These are phyloP conservation scores for Bauhinia variegata DNA, from an alignment of 306 rosid genomes.

Conservation along the genomic window DNA sequence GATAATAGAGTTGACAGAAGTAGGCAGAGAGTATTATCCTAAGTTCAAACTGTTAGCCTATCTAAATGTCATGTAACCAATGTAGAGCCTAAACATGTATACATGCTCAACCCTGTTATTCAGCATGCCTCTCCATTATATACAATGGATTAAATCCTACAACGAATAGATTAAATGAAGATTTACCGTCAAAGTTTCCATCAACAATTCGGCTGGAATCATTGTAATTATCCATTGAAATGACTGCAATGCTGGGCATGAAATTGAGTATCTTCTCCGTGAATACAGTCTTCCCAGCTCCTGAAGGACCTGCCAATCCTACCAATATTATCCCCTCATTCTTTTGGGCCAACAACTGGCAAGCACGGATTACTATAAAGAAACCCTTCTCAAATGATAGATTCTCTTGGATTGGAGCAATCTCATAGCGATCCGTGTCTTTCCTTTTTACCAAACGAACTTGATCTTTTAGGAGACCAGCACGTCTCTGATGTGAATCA, in stretches of 20 bases:
- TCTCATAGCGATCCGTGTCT: constrained; percentile 66
- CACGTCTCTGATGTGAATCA: constrained; percentile 65
- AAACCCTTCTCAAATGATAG: constrained; percentile 97
- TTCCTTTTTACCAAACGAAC: constrained; percentile 78
- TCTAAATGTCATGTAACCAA: constrained; percentile 30
- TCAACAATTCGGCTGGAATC: constrained; percentile 97
- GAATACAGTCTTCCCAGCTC: constrained; percentile 94
- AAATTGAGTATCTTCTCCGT: constrained; percentile 90
- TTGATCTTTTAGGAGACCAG: constrained; percentile 94
- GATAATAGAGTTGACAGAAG: constrained; percentile 26
- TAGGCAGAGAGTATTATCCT: constrained; percentile 19
- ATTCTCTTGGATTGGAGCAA: constrained; percentile 68
- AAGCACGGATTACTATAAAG: constrained; percentile 87
- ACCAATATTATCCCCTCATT: constrained; percentile 89
- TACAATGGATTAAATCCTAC: constrained; percentile 31
- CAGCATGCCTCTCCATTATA: constrained; percentile 23
- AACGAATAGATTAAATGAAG: constrained; percentile 30
- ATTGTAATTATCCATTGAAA: constrained; percentile 96
- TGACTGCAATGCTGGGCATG: constrained; percentile 97
- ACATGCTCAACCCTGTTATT: constrained; percentile 12
- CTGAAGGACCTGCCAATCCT: constrained; percentile 98
- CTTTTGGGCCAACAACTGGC: constrained; percentile 84
- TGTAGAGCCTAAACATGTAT: no score
- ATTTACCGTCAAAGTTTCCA: constrained; percentile 93
- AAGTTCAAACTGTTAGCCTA: constrained; percentile 32